phyloP scores from a whole-genome alignment of 192 early-diverging fungal species.

The Coemansia sp. region DNA sequence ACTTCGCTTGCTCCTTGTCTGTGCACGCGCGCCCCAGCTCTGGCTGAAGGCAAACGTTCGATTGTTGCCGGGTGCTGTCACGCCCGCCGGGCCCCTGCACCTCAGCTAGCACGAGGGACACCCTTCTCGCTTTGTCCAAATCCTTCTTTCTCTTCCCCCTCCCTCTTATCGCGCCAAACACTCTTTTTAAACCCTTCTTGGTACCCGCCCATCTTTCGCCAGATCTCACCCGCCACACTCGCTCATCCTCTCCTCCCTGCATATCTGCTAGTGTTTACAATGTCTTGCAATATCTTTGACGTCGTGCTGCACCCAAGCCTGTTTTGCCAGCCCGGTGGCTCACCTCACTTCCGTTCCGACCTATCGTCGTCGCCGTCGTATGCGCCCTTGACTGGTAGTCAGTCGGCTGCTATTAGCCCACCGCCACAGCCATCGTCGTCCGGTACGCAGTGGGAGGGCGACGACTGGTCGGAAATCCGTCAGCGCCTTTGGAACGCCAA shows the following conservation, averaged over 20 bases:
- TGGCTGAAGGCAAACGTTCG: conserved; percentile 4
- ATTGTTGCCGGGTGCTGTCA: conserved; percentile 6
- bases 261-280: conserved; percentile 3
- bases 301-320: conserved; percentile 53
- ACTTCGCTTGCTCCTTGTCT: not conserved
- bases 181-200: not conserved
- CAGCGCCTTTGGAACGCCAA: conserved; percentile 56
- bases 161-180: not conserved
- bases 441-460: conserved; percentile 25
- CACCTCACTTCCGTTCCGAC: conserved; percentile 15
- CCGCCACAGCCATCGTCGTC: not conserved
- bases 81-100: conserved; percentile 5
- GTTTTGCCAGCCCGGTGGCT: conserved; percentile 29
- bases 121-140: not conserved
- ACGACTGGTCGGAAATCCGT: conserved; percentile 53
- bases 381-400: conserved; percentile 3
- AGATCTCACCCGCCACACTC: not conserved
- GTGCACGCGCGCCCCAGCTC: conserved; percentile 10
- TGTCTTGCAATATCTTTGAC: conserved; percentile 54
- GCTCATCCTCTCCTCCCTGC: conserved; percentile 4
- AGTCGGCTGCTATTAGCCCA: not conserved
- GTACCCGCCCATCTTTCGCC: not conserved
- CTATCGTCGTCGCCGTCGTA: conserved; percentile 3
- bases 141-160: not conserved
- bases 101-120: conserved; percentile 5